A percentile compares a stretch with the other conserved stretches of the same genome.
These are phyloP conservation scores for Haplosporangium gracile DNA, from an alignment of 192 early-diverging fungal species.

Conservation along the genomic window DNA sequence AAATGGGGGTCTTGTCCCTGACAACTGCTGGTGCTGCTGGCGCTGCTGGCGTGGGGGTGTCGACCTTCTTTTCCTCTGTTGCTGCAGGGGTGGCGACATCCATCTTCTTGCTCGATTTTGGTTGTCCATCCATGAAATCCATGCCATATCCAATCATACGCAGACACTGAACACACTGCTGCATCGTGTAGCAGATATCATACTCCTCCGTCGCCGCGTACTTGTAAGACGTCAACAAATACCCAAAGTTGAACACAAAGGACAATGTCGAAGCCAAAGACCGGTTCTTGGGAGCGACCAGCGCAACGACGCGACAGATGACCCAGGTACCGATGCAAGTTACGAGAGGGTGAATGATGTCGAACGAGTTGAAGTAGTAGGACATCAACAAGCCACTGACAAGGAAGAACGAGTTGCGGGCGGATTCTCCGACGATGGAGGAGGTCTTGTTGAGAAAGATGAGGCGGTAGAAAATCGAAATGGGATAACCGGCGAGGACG, in stretches of 20 bases:
- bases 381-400: slow-evolving; percentile 59
- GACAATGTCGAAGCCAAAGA: slow-evolving; percentile 42
- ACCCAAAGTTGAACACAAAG: slow-evolving; percentile 65
- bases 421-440: slow-evolving; percentile 49
- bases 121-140: slow-evolving; percentile 70
- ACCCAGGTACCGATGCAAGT: slow-evolving; percentile 61
- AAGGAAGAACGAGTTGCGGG: slow-evolving; percentile 63
- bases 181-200: slow-evolving; percentile 73
- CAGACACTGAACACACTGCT: slow-evolving; percentile 73
- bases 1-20: slow-evolving; percentile 56
- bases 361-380: slow-evolving; percentile 62
- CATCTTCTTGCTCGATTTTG: slow-evolving; percentile 23
- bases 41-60: background rate
- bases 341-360: slow-evolving; percentile 64
- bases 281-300: slow-evolving; percentile 54
- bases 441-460: slow-evolving; percentile 57
- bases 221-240: slow-evolving; percentile 65
- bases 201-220: slow-evolving; percentile 63
- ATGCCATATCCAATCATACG: slow-evolving; percentile 73
- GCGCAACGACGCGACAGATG: slow-evolving; percentile 39
- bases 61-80: slow-evolving; percentile 10
- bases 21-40: background rate
- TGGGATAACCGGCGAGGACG: slow-evolving; percentile 60
- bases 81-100: background rate
- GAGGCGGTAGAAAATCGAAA: slow-evolving; percentile 61